phyloP scores from a whole-genome alignment of 306 rosid species.

The Pueraria montana region DNA sequence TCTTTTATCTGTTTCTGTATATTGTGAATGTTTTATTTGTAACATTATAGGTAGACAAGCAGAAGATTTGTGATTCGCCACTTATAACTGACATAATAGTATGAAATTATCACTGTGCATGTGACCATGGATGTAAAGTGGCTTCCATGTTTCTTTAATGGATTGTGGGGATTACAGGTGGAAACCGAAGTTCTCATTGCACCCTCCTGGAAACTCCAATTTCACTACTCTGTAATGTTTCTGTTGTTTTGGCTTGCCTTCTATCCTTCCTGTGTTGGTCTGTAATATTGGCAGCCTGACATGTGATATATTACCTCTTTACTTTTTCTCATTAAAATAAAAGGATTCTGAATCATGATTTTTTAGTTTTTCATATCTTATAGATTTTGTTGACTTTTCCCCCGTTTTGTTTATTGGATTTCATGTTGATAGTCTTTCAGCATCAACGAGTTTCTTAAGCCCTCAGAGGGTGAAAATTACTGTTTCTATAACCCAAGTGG shows the following conservation, averaged over 20 bases:
- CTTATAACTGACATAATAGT: background rate
- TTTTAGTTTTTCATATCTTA: background rate
- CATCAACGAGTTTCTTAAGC: conserved; percentile 83
- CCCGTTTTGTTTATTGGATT: too few species aligned
- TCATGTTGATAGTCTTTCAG: conserved; percentile 80
- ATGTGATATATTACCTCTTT: background rate
- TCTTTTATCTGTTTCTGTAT: background rate
- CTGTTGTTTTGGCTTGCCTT: background rate
- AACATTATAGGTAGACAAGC: background rate
- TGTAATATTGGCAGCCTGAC: background rate
- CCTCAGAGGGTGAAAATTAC: conserved; percentile 66
- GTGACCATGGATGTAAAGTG: background rate
- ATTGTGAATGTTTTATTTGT: background rate
- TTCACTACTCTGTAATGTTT: background rate
- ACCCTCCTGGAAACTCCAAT: background rate
- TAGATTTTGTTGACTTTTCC: background rate
- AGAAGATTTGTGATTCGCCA: too few species aligned
- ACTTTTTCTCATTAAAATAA: too few species aligned
- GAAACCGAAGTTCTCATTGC: too few species aligned
- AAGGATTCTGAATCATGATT: too few species aligned
- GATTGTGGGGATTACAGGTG: background rate
- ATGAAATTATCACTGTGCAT: background rate
- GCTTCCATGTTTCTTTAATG: too few species aligned
- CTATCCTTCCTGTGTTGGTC: too few species aligned
- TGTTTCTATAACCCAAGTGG: conserved; percentile 57